A percentile compares a stretch with the other conserved stretches of the same genome.
Conservation (phyloP, 768 basidiomycete species). For the Termitomyces sp. region DNA sequence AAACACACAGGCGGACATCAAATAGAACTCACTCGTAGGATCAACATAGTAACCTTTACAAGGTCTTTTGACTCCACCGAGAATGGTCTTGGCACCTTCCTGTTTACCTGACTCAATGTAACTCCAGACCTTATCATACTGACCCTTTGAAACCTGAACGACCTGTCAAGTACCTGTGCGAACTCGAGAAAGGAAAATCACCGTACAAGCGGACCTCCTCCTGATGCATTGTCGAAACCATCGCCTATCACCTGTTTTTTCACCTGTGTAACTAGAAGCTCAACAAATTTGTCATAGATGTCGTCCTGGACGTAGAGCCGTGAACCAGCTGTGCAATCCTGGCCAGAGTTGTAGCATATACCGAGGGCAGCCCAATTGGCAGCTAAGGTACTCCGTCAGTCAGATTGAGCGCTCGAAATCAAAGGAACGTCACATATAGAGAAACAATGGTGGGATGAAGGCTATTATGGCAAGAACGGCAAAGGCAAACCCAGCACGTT, state of each 20-base stretch:
- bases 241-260: slow-evolving; percentile 72
- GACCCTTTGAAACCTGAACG: slow-evolving; percentile 68
- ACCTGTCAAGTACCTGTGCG: not conserved
- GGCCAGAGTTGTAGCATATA: slow-evolving; percentile 85
- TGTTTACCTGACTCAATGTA: slow-evolving; percentile 86
- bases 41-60: slow-evolving; percentile 86
- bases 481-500: not conserved
- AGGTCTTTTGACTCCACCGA: slow-evolving; percentile 77
- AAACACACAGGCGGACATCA: not conserved
- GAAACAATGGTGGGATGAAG: not conserved
- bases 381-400: slow-evolving; percentile 33
- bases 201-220: slow-evolving; percentile 81
- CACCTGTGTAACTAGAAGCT: slow-evolving; percentile 57
- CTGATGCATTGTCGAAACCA: slow-evolving; percentile 69
- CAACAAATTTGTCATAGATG: slow-evolving; percentile 81
- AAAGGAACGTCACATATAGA: not conserved
- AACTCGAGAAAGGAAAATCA: not conserved
- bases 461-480: not conserved
- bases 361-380: slow-evolving; percentile 85
- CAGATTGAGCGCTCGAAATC: not conserved
- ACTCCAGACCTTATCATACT: slow-evolving; percentile 81
- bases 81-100: slow-evolving; percentile 71
- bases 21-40: slow-evolving; percentile 65
- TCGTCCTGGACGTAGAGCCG: slow-evolving; percentile 85
- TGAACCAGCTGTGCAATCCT: slow-evolving; percentile 92